Percentiles rank a stretch among this genome's conserved stretches.
Conservation (phyloP, 1,139 yeast species). For the Saccharomyces hybrid region DNA sequence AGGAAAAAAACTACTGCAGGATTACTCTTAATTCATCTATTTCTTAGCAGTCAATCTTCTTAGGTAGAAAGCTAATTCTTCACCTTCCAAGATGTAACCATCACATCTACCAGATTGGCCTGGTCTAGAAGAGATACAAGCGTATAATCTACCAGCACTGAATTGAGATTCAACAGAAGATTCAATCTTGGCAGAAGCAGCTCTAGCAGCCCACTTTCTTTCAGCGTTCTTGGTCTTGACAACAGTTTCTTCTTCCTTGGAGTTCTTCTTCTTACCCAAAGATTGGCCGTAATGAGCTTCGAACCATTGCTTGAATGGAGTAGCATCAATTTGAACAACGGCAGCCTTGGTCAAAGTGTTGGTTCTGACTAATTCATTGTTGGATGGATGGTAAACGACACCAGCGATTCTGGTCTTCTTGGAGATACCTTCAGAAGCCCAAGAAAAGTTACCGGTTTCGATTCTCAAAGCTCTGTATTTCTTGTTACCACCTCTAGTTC, state of each 20-base stretch:
- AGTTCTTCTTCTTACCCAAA: conserved; percentile 64
- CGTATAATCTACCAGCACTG: conserved; percentile 98
- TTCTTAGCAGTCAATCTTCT: conserved; percentile 99
- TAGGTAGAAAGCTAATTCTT: conserved; percentile 99
- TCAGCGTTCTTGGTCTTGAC: conserved; percentile 75
- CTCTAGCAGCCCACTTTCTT: conserved; percentile 89
- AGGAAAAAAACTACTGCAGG: not conserved
- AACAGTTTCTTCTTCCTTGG: conserved; percentile 44
- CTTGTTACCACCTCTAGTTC: conserved; percentile 99
- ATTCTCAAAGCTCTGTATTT: conserved; percentile 99
- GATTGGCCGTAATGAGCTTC: conserved; percentile 96
- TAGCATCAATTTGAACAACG: conserved; percentile 98
- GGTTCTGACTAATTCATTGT: conserved; percentile 99
- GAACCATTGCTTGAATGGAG: conserved; percentile 99
- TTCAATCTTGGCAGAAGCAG: conserved; percentile 78
- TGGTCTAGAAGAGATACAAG: conserved; percentile 98
- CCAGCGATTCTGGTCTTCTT: conserved; percentile 98
- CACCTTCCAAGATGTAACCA: conserved; percentile 99
- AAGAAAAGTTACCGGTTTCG: conserved; percentile 98
- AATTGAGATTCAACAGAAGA: conserved; percentile 89
- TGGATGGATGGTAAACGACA: conserved; percentile 98
- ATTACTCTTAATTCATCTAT: conserved; percentile 35
- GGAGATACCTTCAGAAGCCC: conserved; percentile 98
- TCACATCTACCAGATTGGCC: conserved; percentile 99
- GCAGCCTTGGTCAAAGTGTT: conserved; percentile 99